Conservation (phyloP, 2,329 filamentous ascomycete genomes). For the Fusarium proliferatum region DNA sequence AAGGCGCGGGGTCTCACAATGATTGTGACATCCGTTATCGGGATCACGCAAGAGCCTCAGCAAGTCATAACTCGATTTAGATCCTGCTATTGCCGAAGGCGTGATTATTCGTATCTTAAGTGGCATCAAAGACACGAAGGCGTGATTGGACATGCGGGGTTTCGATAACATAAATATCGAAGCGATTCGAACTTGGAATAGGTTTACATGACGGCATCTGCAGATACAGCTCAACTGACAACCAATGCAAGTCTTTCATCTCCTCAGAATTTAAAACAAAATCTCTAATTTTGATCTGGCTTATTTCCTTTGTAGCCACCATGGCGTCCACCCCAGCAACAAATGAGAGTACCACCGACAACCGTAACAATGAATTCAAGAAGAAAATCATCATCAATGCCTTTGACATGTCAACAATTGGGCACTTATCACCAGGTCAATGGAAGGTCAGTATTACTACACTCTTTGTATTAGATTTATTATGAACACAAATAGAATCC, state of each 20-base stretch:
- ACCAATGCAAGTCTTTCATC: not conserved
- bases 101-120: not conserved
- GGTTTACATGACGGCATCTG: not conserved
- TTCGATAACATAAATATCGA: not conserved
- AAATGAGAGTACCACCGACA: not conserved
- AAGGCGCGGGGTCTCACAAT: not conserved
- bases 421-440: conserved; percentile 73
- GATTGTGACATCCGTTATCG: conserved; percentile 8
- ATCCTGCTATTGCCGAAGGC: not conserved
- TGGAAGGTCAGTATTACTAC: conserved; percentile 64
- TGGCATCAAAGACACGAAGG: not conserved
- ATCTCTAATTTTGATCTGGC: not conserved
- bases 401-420: conserved; percentile 74
- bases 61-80: not conserved
- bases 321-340: not conserved
- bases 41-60: conserved; percentile 9
- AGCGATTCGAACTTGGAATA: not conserved
- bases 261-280: not conserved
- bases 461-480: rapidly evolving
- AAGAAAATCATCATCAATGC: conserved; percentile 68
- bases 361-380: conserved; percentile 8
- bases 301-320: not conserved
- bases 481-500: conserved; percentile 60
- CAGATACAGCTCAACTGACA: not conserved
- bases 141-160: conserved; percentile 5